Evolutionary conservation across 495 filamentous ascomycete genomes (phyloP), one percentile per base, ranked within the genome.

Genomic region (Aspergillus olivimuriae): DNA sequence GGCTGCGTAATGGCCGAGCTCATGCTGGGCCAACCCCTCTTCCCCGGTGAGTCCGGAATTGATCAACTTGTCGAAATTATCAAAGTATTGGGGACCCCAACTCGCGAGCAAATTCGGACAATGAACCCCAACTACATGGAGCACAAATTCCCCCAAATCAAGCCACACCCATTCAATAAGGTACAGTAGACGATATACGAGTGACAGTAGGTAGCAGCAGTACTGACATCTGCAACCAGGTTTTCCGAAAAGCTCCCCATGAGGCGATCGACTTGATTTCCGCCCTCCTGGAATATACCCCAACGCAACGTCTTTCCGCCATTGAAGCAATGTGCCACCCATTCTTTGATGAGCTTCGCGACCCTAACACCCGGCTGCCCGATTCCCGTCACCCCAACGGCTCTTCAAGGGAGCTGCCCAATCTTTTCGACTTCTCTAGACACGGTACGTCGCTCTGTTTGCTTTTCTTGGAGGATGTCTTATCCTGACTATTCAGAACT

Each of bases 71-170:
- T 99, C 17, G 92, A 99, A 66, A 97, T 99, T 59, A 99, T 99
- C 77, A 99, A 97, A 71, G 92, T 99, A 42, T 75, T 99, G 43
- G 92, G 92, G 17, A 99, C 92, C 12, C 92, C 94, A 11, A 96
- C 92, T n/a, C 76, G 92, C 16, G 92, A 99, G 55, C 92, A 99
- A 56, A 99, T 99, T 58, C 87, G 92, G 42, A 99, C 92, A 36
- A 99, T 99, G 94, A 99, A 99, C 62, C 94, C 92, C 40, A 99
- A 99, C 66, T 97, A 99, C 66, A 99, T 99, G 92, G 92, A 97
- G 68, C 92, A 99, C 69, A 97, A 97, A 69, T 99, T 99, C 61
- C 94, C 92, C 32, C 92, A 99, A 61, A 99, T 99, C 75, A 99
- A 99, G 73, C 92, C 92, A 30, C 92, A 98, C 58, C 92, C 92